Evolutionary conservation across 2,329 filamentous ascomycete genomes (phyloP).

Genomic region (Pseudocercospora crystallina): DNA sequence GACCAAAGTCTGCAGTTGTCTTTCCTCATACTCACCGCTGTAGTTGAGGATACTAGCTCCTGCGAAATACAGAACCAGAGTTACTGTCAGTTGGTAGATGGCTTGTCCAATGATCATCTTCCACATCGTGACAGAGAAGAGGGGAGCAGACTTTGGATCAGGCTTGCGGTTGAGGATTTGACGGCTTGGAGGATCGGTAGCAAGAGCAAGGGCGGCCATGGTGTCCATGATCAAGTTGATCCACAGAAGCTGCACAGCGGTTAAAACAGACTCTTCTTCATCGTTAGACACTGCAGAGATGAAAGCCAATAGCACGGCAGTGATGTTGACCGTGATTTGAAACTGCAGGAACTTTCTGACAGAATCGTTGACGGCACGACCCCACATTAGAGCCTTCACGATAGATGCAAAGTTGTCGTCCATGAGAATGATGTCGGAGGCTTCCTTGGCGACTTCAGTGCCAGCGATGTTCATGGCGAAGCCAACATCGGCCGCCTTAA

Average conservation of each 20-base stretch:
- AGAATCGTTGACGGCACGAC: constrained; percentile 57
- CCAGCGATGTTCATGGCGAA: constrained; percentile 69
- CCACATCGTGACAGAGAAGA: constrained; percentile 94
- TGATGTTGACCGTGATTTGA: constrained; percentile 86
- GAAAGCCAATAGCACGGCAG: constrained; percentile 83
- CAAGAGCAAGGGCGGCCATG: constrained; percentile 82
- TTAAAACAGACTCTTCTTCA: constrained; percentile 73
- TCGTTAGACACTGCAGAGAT: constrained; percentile 75
- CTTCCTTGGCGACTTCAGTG: constrained; percentile 64
- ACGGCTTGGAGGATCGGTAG: constrained; percentile 84
- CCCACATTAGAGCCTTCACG: constrained; percentile 63
- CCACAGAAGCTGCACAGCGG: constrained; percentile 89
- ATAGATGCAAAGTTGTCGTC: constrained; percentile 65
- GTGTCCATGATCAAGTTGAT: constrained; percentile 98
- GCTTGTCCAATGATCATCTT: constrained; percentile 98
- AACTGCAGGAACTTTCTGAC: constrained; percentile 63
- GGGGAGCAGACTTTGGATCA: constrained; percentile 68
- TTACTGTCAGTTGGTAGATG: constrained; percentile 77
- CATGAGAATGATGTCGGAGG: constrained; percentile 62
- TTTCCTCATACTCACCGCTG: constrained; percentile 39
- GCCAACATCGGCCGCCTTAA: constrained; percentile 66
- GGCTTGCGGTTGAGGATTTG: constrained; percentile 79
- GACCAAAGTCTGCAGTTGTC: constrained; percentile 73
- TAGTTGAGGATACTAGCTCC: constrained; percentile 62
- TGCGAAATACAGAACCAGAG: constrained; percentile 81